Evolutionary conservation across 2,329 filamentous ascomycete species (phyloP), one percentile per base, ranked within the genome.

Genomic region (Lachnum nothofagi): DNA sequence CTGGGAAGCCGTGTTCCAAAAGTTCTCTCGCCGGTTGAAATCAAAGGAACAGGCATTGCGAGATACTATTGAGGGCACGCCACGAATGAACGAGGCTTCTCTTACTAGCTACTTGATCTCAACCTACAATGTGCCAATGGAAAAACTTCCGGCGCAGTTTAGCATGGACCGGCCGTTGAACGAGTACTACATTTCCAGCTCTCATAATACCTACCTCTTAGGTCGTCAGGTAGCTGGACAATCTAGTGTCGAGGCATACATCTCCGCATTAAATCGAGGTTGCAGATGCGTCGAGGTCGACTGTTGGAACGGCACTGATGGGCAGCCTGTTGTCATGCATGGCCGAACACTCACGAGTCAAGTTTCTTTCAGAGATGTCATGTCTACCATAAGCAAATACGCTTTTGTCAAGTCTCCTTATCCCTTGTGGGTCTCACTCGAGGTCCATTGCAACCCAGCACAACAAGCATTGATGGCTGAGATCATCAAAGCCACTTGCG

Each of bases 141-240:
- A 77, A 23, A 77, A 78, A 35, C 75, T 78, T 52, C 77, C 80
- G n/a, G 68, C 78, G 10, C 71, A 80, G 23, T 80, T 82, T 47
- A 73, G 73, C 5, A 80, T 96, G 46, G 83, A 95, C 63, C 82
- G 87, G 20, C 93, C 93, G 0, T 73, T 97, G 66, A 95, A 95
- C 65, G 91, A 97, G 65, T 98, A 98, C 68, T 96, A 90, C 72
- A 93, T 98, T 58, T 97, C 91, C 1, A 96, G 91, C 72, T 97
- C 93, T 1, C 93, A 98, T 75, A 98, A 98, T 69, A 98, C 93
- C 0, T 98, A 98, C 63, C 82, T 98, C 1, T 76, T 94, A 4
- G 93, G 93, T 12, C 84, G 91, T 46, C 93, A 98, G 67, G 84
- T 97, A 2, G 86, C 83, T 9, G 91, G 91, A 23, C 80, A 87